Base-by-base conservation (phyloP, 2,329 filamentous ascomycete genomes). In the Grosmannia penicillata region DNA sequence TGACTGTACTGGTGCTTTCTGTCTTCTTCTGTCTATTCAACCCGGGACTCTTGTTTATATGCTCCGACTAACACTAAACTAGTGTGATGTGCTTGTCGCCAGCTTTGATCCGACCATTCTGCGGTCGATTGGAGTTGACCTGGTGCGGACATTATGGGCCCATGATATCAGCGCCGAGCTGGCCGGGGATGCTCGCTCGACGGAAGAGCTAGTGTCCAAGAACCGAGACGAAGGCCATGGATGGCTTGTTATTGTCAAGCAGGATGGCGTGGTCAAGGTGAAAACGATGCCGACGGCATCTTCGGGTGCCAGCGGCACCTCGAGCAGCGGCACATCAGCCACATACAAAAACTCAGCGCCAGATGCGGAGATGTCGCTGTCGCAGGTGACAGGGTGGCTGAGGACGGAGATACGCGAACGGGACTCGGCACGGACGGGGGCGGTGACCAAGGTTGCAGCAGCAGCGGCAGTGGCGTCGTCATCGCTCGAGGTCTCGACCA, bases 201-300 rank as follows among this genome's bases (percentile, higher is more conserved):
- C 82, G 0, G 85, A 94, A 62, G 83, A 91, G 44, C 64, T 94
- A 10, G 65, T 84, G 13, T 73, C 77, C 22, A 78, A 78, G 51
- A 81, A 93, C 51, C 70, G 80, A 13, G 81, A 86, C 40, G 80
- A 85, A 47, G 69, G 69, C 22, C 82, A 93, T 55, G 80, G 73
- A 21, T 96, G 87, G 84, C 75, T 94, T 43, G 74, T 95, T 27
- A 81, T 93, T 44, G 78, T 94, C 51, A 93, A 94, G 54, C 79
- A 75, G 43, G 46, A 46, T 21, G 82, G 73, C 50, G 77, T 63
- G 59, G 67, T 93, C 34, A 93, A 93, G 58, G 72, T 94, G 46
- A 83, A 81, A 53, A 84, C 74, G 11, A 72, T 87, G 51, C 71
- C 75, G 21, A 10, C 32, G 24, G 15, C 36, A 11, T 8, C 19